Evolutionary conservation across 352 stramenopile genomes (phyloP).

Genomic region (Globisporangium barbulae): DNA sequence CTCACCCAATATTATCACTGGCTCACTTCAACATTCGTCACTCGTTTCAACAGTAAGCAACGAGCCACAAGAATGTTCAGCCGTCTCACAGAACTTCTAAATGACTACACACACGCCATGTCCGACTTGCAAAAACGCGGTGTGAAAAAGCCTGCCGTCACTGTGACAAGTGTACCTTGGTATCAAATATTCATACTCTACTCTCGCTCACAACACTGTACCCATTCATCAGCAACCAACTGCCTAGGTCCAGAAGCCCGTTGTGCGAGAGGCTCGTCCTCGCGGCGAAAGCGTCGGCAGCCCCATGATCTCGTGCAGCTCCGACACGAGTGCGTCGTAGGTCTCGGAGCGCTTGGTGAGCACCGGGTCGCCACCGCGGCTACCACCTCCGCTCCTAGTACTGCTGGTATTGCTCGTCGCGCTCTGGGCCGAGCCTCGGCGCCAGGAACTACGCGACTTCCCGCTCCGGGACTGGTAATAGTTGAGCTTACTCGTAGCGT

Average conservation of each 20-base stretch:
- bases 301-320: slow-evolving; percentile 78
- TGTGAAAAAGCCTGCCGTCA: not conserved
- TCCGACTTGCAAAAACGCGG: too few relatives aligned
- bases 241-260: not conserved
- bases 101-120: too few relatives aligned
- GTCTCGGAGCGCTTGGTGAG: slow-evolving; percentile 28
- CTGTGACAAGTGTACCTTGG: not conserved
- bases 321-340: slow-evolving; percentile 51
- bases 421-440: slow-evolving; percentile 6
- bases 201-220: not conserved
- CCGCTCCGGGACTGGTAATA: slow-evolving; percentile 18
- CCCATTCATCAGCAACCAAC: not conserved
- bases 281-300: slow-evolving; percentile 25
- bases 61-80: too few relatives aligned
- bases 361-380: slow-evolving; percentile 25
- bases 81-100: too few relatives aligned
- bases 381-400: not conserved
- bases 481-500: slow-evolving; percentile 53
- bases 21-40: too few relatives aligned
- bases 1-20: too few relatives aligned
- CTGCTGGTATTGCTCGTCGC: slow-evolving; percentile 10
- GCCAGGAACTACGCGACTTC: not conserved
- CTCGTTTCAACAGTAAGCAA: too few relatives aligned
- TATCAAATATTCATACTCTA: not conserved
- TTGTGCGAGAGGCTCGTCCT: not conserved